These are phyloP conservation scores for Hymenoscyphus linearis DNA, from an alignment of 2,329 filamentous ascomycete species.

Conservation along the genomic window DNA sequence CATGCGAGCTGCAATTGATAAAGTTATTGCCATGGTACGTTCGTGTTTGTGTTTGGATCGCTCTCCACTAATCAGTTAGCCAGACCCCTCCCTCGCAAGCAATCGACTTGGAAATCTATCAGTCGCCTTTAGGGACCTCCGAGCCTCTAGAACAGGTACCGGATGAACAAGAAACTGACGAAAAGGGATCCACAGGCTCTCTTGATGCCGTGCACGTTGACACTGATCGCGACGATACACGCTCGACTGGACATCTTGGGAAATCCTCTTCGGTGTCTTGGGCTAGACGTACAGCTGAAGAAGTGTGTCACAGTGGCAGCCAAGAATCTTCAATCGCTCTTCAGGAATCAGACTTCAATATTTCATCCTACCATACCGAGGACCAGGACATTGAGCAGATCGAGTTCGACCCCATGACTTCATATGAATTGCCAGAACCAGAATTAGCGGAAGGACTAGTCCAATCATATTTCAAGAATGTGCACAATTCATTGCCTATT, in stretches of 20 bases:
- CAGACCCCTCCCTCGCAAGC: background rate
- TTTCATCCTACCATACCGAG: slow-evolving; percentile 23
- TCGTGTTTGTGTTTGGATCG: background rate
- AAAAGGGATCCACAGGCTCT: slow-evolving; percentile 25
- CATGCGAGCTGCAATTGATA: slow-evolving; percentile 19
- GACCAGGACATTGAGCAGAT: slow-evolving; percentile 20
- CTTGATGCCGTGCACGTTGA: slow-evolving; percentile 23
- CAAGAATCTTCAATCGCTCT: slow-evolving; percentile 1
- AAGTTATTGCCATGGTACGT: slow-evolving; percentile 22
- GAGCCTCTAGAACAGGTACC: background rate
- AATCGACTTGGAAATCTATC: background rate
- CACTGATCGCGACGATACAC: slow-evolving; percentile 21
- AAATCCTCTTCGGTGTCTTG: slow-evolving; percentile 24
- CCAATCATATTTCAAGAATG: slow-evolving; percentile 20
- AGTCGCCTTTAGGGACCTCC: background rate
- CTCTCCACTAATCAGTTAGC: background rate
- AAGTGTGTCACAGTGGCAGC: slow-evolving; percentile 1
- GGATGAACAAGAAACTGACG: slow-evolving; percentile 13
- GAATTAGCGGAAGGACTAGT: slow-evolving; percentile 16
- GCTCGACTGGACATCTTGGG: slow-evolving; percentile 21
- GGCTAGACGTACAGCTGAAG: slow-evolving; percentile 19
- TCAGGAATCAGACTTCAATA: slow-evolving; percentile 4
- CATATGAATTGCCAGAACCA: slow-evolving; percentile 20
- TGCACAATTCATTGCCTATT: slow-evolving; percentile 21
- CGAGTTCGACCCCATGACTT: slow-evolving; percentile 5